Base-by-base conservation (phyloP, 2,329 filamentous ascomycete species). In the Fusarium nanum region DNA sequence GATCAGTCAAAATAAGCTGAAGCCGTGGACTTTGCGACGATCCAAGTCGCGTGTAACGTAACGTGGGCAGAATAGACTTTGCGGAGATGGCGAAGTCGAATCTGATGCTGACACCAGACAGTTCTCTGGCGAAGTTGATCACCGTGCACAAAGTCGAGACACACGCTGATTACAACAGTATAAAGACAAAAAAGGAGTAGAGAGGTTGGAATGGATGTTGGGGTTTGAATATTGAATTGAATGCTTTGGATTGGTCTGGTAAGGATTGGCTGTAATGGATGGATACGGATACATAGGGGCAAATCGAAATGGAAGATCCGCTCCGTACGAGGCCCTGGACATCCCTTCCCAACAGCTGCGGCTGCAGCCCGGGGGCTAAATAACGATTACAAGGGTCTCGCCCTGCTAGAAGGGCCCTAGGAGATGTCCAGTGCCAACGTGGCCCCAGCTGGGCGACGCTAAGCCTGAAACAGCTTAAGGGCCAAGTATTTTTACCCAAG, bases 11-110 rank as follows among this genome's bases (percentile, higher is more conserved):
- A 47, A 48, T 34, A 50, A 37, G 49, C 40, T 50, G 61, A 52
- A 34, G 45, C 64, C 49, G 66, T 47, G 52, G 68, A 63, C 30
- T 49, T 65, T 60, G 50, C 44, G 64, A 49, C 62, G 60, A 46
- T 70, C 57, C 45, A 56, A 25, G 62, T 68, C 58, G 68, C 60
- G 64, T 71, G 68, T 64, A 69, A 71, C 56, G 68, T 68, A 68
- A 42, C 32, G 59, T 46, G 41, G 25, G 30, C 34, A 40, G 60
- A 63, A 71, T 65, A 71, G 34, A 64, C 55, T 71, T 60, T 63
- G 53, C 58, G 63, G 46, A 56, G 53, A 47, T 50, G 56, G 49
- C 45, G 52, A 44, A 40, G 34, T 25, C 18, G 20, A 16, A 34
- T 45, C 49, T 64, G 59, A 69, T 66, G 66, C 68, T 68, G 68